Evolutionary conservation across 2,329 filamentous ascomycete genomes (phyloP), one percentile per base, ranked within the genome.

Genomic region (Macrophomina phaseolina): DNA sequence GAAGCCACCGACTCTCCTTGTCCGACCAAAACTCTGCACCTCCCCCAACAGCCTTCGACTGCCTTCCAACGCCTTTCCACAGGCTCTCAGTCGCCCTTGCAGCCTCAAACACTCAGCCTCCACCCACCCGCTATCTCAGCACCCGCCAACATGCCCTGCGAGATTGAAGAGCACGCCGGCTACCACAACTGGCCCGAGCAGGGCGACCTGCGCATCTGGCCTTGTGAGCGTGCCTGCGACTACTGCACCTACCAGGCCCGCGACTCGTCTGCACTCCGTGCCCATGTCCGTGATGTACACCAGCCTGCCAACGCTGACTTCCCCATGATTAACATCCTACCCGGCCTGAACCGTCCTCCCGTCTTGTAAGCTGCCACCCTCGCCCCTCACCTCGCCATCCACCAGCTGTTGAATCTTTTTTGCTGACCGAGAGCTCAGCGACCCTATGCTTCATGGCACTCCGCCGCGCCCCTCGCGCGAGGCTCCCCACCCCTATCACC

Each of bases 151-250:
- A 65, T 65, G 63, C 63, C 63, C 12, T 65, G 63, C 38, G 49
- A 55, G 40, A 11, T 56, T 18, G 23, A 40, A 7, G 52, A 55
- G 38, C 63, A 65, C 38, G 38, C 9, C 7, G 63, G 63, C 42
- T 9, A 56, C 46, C 65, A 67, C 56, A 62, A 67, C 56, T 67
- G 65, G 65, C 65, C 65, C 30, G 56, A 52, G n/a, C 23, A 46
- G 14, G 65, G 65, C 48, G 42, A 61, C 11, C 38, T 67, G 56
- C 56, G 58, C 46, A 49, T 67, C 56, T 67, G 65, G 65, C 65
- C 65, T 6, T 67, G 65, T 7, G 65, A 67, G 56, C 56, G 65
- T 36, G 58, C 49, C 36, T 67, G 65, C 56, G 65, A 52, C 30
- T 67, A 51, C 48, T 67, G 65, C 56, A 48, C 36, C 40, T 53